Evolutionary conservation across 257 asterid species (phyloP), one percentile per base, ranked within the genome.

Genomic region (Solanum okadae): DNA sequence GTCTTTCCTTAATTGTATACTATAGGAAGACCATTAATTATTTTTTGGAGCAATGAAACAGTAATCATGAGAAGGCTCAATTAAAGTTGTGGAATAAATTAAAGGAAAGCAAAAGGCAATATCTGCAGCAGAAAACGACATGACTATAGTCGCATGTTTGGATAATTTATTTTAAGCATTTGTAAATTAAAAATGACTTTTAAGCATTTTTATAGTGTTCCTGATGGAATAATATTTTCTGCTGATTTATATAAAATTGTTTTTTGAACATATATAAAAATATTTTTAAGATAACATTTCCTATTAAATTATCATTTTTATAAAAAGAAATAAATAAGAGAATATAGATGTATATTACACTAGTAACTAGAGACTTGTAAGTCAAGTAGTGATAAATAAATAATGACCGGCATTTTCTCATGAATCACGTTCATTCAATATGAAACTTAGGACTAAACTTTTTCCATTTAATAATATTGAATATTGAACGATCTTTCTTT

Each of bases 1-100:
- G 94, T 96, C 70, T 95, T 96, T 89, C 23, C 61, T 49, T 49
- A 49, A 15, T 15, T 52, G 38, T 56, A 56, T 56, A 6, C 25
- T 3, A 56, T 18, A 56, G 25, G 67, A 56, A 8, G 67, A 20
- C 25, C 23, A 56, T 56, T 56, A 56, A 61, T 23, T 61, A 61
- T 9, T 4, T 79, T 44, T 44, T 81, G 29, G n/a, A 81, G 25
- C 12, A 44, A n/a, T 25, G 25, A 44, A 79, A 44, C 15, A 27
- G 38, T 10, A 63, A 10, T 23, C 70, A 63, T 23, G 70, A 25
- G 18, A 59, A 77, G 10, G 2, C 23, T n/a, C n/a, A 8, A 20
- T 59, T 59, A 81, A 81, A 81, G 86, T 46, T 44, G 38, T 25
- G 67, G 22, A 42, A 44, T 25, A 81, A 46, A 63, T 63, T 27